Conservation (phyloP, 2,329 filamentous ascomycete genomes). For the Aspergillus vadensis region DNA sequence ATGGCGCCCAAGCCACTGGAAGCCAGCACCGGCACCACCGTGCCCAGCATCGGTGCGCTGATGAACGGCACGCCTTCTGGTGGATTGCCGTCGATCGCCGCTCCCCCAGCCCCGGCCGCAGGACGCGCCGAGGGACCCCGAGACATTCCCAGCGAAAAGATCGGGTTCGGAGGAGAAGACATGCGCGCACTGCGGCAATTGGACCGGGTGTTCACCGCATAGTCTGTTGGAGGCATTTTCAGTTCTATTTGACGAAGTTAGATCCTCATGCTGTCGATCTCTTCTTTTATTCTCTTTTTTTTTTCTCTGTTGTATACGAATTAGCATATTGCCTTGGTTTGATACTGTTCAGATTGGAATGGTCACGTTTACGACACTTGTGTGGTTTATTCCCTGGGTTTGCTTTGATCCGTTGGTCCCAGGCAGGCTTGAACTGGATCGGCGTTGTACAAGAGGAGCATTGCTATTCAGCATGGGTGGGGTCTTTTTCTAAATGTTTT, state of each 20-base stretch:
- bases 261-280: neutral
- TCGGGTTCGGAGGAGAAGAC: constrained; percentile 63
- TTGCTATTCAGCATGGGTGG: constrained; percentile 24
- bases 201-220: constrained; percentile 55
- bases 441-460: constrained; percentile 28
- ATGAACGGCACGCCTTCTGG: constrained; percentile 42
- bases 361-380: constrained; percentile 5
- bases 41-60: constrained; percentile 57
- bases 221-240: constrained; percentile 6
- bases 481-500: constrained; percentile 6
- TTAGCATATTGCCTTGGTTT: constrained; percentile 7
- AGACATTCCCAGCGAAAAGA: constrained; percentile 59
- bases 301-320: constrained; percentile 7
- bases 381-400: constrained; percentile 2
- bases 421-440: constrained; percentile 11
- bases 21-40: constrained; percentile 40
- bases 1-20: constrained; percentile 28
- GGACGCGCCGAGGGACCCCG: constrained; percentile 46
- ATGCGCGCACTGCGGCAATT: constrained; percentile 66
- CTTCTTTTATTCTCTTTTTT: neutral
- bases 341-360: constrained; percentile 18
- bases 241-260: neutral
- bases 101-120: constrained; percentile 23
- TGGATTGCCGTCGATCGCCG: constrained; percentile 27
- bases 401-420: constrained; percentile 1